phyloP scores from a whole-genome alignment of 306 rosid species.

The Gynostemma pentaphyllum region DNA sequence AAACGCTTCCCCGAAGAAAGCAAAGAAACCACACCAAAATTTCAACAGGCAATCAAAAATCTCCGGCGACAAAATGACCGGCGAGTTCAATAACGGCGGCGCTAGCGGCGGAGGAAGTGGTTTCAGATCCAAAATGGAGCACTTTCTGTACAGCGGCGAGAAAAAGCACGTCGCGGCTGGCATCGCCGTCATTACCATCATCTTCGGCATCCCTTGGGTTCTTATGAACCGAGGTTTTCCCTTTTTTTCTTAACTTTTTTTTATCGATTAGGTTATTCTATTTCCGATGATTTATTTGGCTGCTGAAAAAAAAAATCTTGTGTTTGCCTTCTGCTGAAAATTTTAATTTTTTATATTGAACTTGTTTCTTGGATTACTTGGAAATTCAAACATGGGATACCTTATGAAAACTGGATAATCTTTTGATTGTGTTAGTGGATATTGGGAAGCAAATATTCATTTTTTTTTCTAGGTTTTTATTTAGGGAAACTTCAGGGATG shows the following conservation, averaged over 20 bases:
- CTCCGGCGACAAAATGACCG: constrained; percentile 31
- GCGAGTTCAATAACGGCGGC: constrained; percentile 30
- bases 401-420: background rate
- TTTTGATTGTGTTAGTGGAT: background rate
- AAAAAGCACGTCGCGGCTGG: constrained; percentile 77
- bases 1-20: background rate
- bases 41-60: background rate
- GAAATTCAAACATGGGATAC: background rate
- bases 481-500: no score
- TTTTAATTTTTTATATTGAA: background rate
- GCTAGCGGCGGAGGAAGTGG: constrained; percentile 22
- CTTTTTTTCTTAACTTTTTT: background rate
- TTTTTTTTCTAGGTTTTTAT: background rate
- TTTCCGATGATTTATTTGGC: background rate
- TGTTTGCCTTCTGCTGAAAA: background rate
- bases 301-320: background rate
- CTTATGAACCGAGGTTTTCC: constrained; percentile 51
- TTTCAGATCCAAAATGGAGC: constrained; percentile 54
- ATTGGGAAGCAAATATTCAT: background rate
- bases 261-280: background rate
- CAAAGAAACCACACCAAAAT: background rate
- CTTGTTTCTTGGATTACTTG: background rate
- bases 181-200: constrained; percentile 47
- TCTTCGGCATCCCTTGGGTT: constrained; percentile 65
- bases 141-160: constrained; percentile 66